phyloP scores from a whole-genome alignment of 1,284 basidiomycete genomes.

The Chondrostereum purpureum region DNA sequence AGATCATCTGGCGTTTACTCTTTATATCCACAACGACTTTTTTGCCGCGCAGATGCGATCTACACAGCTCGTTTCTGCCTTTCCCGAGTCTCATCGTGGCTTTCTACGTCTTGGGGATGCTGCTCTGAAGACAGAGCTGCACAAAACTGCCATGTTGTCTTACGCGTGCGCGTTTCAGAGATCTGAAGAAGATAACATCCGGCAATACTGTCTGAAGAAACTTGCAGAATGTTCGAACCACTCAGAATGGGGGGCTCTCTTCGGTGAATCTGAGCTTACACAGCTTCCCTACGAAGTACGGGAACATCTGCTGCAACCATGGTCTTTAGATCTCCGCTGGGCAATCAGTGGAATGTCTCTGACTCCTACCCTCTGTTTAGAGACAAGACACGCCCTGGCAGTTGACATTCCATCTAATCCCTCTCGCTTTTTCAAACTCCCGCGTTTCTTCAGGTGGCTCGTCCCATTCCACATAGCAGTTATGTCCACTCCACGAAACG shows the following conservation, averaged over 20 bases:
- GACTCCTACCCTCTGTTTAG: constrained; percentile 32
- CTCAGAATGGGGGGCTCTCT: constrained; percentile 47
- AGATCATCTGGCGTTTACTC: constrained; percentile 43
- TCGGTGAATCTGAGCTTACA: constrained; percentile 32
- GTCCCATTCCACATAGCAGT: constrained; percentile 51
- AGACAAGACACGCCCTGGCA: constrained; percentile 35
- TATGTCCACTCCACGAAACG: constrained; percentile 51
- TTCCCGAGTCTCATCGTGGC: constrained; percentile 35
- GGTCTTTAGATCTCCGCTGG: constrained; percentile 31
- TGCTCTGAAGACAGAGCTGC: constrained; percentile 23
- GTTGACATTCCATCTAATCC: not conserved
- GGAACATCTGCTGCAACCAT: constrained; percentile 30
- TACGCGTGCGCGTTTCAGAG: constrained; percentile 42
- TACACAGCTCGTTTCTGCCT: constrained; percentile 23
- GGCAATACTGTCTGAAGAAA: constrained; percentile 38
- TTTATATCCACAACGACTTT: constrained; percentile 32
- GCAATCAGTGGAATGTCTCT: constrained; percentile 24
- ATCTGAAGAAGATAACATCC: constrained; percentile 28
- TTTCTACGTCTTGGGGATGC: constrained; percentile 46
- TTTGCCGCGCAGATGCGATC: constrained; percentile 28
- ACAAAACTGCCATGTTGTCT: constrained; percentile 50
- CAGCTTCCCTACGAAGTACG: constrained; percentile 30
- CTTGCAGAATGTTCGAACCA: constrained; percentile 34
- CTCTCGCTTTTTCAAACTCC: constrained; percentile 31
- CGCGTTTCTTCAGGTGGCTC: constrained; percentile 57